Evolutionary conservation across 2,329 filamentous ascomycete species (phyloP), one percentile per base, ranked within the genome.

Genomic region (Dactylellina parvicollis): DNA sequence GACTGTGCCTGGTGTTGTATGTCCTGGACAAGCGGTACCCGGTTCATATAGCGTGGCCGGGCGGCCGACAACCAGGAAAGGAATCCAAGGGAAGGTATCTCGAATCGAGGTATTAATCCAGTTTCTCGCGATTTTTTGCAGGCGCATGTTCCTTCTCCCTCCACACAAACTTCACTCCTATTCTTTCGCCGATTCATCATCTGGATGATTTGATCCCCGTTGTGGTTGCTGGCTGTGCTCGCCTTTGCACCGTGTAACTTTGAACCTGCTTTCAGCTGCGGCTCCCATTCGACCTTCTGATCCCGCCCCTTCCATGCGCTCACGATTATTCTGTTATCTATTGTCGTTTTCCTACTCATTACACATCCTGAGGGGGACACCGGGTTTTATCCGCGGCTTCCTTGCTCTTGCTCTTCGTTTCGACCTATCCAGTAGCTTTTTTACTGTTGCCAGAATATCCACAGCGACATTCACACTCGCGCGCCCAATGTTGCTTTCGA

Each of bases 21-120:
- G 52, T 62, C 56, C 56, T 56, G 49, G 50, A 52, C 66, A 42
- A 56, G 66, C 57, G 50, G 50, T 47, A 71, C 66, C 66, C 34
- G 66, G 66, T 57, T 71, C 57, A 71, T 30, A 57, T 71, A 50
- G 57, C 56, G 56, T 64, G 57, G 57, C 47, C 24, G 64, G 28
- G 42, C 42, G 34, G 32, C 38, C 47, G 36, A 32, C 40, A 64
- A 38, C 14, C 57, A 64, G 55, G n/a, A 24, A 57, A 28, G 24
- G 32, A 16, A 16, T 26, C 4, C 49, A 18, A 10, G 20, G 22
- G 12, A 42, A 62, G 40, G 32, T 26, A 52, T 70, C 65, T 71
- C 44, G 38, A 24, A 26, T 56, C 56, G 55, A 71, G 40, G 47
- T 69, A 69, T 69, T 61, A 61, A 69, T 61, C 47, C 36, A 24